phyloP scores from a whole-genome alignment of 306 rosid species.

The Astragalus membranaceus region DNA sequence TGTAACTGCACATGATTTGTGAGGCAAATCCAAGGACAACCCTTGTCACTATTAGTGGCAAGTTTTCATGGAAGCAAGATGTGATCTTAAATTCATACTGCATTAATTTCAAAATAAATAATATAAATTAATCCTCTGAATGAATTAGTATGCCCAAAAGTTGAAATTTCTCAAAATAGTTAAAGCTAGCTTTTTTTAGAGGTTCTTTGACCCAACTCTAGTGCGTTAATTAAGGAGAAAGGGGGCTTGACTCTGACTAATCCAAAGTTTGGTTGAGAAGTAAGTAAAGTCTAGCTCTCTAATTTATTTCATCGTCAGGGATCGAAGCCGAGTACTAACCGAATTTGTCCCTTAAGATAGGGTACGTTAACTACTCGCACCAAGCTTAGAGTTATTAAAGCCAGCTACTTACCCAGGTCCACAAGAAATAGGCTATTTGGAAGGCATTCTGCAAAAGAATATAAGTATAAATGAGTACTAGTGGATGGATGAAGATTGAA shows the following conservation, averaged over 20 bases:
- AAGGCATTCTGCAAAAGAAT: conserved; percentile 50
- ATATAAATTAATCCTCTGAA: not conserved
- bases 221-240: no score
- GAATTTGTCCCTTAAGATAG: no score
- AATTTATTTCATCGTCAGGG: no score
- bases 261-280: no score
- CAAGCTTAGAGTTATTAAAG: no score
- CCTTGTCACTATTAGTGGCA: conserved; percentile 35
- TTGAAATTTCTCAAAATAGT: not conserved
- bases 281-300: no score
- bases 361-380: no score
- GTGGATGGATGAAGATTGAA: not conserved
- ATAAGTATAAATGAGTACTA: not conserved
- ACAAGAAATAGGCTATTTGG: conserved; percentile 53
- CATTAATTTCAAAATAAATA: not conserved
- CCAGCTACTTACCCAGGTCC: conserved; percentile 35
- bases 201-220: no score
- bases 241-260: no score
- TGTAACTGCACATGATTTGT: conserved; percentile 59
- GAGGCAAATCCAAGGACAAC: conserved; percentile 45
- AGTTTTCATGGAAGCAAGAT: conserved; percentile 58
- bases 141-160: not conserved
- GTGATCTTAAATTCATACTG: conserved; percentile 47
- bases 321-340: no score
- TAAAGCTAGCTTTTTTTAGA: no score